A percentile compares a stretch with the other conserved stretches of the same genome.
Evolutionary conservation across 176 grass and related monocot genomes (phyloP).

Genomic region (Raddia guianensis): DNA sequence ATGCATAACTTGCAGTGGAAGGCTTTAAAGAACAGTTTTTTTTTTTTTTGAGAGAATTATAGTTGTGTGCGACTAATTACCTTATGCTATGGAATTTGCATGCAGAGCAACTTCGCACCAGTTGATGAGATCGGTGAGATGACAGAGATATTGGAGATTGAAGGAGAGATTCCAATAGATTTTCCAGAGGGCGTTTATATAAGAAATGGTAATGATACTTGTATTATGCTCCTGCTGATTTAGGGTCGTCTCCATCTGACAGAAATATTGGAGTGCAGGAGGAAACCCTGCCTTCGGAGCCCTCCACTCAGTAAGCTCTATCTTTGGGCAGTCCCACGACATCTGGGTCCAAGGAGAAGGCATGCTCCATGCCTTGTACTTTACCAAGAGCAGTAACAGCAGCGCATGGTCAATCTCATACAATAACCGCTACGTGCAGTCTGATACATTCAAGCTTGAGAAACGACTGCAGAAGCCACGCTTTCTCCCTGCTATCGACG

Average conservation of each 20-base stretch:
- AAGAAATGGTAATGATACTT: constrained; percentile 12
- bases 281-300: constrained; percentile 32
- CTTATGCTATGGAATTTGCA: no score
- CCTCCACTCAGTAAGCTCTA: neutral
- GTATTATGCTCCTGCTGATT: no score
- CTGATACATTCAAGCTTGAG: neutral
- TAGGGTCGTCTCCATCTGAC: no score
- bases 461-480: neutral
- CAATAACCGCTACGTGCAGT: constrained; percentile 26
- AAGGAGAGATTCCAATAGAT: constrained; percentile 34
- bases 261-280: constrained; percentile 2
- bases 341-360: constrained; percentile 41
- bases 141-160: neutral
- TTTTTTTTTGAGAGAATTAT: no score
- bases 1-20: no score
- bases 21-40: no score
- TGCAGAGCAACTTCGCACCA: constrained; percentile 37
- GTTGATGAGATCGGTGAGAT: constrained; percentile 41
- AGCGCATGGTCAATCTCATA: neutral
- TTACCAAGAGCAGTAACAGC: constrained; percentile 3
- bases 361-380: constrained; percentile 42
- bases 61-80: no score
- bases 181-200: constrained; percentile 53
- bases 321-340: constrained; percentile 27
- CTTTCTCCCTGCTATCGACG: constrained; percentile 15